Base-by-base conservation (phyloP, 768 basidiomycete species). In the Rhodotorula taiwanensis region DNA sequence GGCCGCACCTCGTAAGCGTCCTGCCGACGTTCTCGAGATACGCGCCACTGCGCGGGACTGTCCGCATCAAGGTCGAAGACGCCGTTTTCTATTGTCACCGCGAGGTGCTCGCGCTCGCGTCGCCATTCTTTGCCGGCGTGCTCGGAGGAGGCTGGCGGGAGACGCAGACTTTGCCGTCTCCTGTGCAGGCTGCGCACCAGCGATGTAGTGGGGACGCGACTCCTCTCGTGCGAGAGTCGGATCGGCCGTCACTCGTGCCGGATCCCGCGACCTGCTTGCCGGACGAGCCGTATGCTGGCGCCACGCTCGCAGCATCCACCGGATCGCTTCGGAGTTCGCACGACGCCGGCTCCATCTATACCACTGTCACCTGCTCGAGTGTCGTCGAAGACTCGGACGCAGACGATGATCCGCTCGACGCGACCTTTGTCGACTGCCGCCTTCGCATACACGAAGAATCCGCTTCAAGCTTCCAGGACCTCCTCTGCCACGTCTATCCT, bases 371-470 rank as follows among this genome's bases (percentile, higher is more conserved):
- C 34, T 36, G 20, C 42, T 39, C 51, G 44, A 50, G 52, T 21
- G 13, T 64, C 6, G 20, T 28, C 21, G 47, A 48, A 5, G 57
- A 55, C 8, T 36, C 42, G 5, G 48, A 42, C 16, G 39, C 48
- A 20, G 52, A 21, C 34, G 52, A 49, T 3, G 60, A 58, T n/a
- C n/a, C n/a, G n/a, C n/a, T n/a, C 25, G 33, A 28, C 9, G 66
- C 55, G 23, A 44, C 50, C 15, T 49, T 20, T 3, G 34, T 69
- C 1, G 87, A 90, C 70, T 92, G 91, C 18, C 83, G 90, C 5
- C 87, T 97, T 45, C 83, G 91, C 27, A 82, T 97, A 55, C 87
- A 88, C 67, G 92, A 97, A 76, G 92, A 95, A 77, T 84, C 84
- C 72, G 89, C 92, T 4, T 81, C 79, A 72, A 86, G 77, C 34